These are phyloP conservation scores for Grifola frondosa DNA, from an alignment of 1,284 basidiomycete species.

Conservation along the genomic window DNA sequence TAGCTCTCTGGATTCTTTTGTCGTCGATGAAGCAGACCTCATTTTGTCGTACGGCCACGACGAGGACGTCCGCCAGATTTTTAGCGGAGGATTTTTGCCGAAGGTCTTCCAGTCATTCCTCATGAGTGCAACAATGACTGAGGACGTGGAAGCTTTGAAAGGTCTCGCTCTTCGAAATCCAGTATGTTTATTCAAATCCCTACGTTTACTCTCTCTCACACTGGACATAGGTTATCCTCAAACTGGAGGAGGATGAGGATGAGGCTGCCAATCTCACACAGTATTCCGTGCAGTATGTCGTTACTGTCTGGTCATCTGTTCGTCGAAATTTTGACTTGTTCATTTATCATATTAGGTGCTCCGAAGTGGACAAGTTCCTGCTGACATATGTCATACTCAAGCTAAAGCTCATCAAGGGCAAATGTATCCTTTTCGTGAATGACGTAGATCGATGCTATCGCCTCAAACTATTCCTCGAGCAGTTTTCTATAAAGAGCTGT, in stretches of 20 bases:
- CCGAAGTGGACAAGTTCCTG: conserved; percentile 95
- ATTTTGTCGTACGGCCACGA: conserved; percentile 97
- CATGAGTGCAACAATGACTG: conserved; percentile 98
- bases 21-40: conserved; percentile 98
- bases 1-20: conserved; percentile 75
- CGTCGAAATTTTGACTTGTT: conserved; percentile 7
- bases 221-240: conserved; percentile 70
- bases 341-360: conserved; percentile 53
- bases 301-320: neutral
- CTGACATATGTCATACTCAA: conserved; percentile 94
- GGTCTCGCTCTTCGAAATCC: conserved; percentile 87
- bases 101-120: conserved; percentile 92
- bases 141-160: conserved; percentile 91
- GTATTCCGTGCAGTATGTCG: conserved; percentile 72
- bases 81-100: conserved; percentile 77
- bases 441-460: conserved; percentile 94
- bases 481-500: conserved; percentile 95
- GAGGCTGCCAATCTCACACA: conserved; percentile 81
- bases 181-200: conserved; percentile 45
- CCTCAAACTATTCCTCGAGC: conserved; percentile 95
- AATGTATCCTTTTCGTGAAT: conserved; percentile 97
- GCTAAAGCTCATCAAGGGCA: conserved; percentile 92
- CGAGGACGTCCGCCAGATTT: conserved; percentile 85
- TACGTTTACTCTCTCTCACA: conserved; percentile 6
- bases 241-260: conserved; percentile 83